Base-by-base conservation (phyloP, 139 green algal species). In the Diplosphaera chodatii region DNA sequence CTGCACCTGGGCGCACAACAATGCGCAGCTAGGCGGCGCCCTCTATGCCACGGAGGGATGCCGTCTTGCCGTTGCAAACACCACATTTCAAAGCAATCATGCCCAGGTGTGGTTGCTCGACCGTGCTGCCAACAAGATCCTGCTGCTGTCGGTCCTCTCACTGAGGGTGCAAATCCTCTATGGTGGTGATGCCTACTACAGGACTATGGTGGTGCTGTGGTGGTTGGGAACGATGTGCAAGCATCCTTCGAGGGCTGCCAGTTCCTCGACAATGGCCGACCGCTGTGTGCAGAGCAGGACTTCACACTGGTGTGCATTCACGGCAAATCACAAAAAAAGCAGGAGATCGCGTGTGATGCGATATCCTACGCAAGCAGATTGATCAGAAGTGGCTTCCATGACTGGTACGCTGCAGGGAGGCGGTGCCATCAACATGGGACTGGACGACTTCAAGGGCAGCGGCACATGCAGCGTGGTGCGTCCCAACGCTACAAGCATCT, bases 261-360 rank as follows among this genome's bases (percentile, higher is more conserved):
- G 18, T 59, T 59, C 48, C 16, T 59, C 10, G 18, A 59, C 48
- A 59, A 59, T 18, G 48, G 48, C 16, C 48, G 18, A 18, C 48
- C 48, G 16, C 48, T 59, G 10, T 59, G 48, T 25, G 3, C 3
- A 3, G 48, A 59, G 48, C 48, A 59, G 48, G 48, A 59, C 48
- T 59, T 27, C 48, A 59, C 48, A 59, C 48, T 59, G 48, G 48
- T 59, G n/a, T n/a, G n/a, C n/a, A n/a, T n/a, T n/a, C n/a, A n/a
- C n/a, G n/a, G n/a, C n/a, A n/a, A n/a, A n/a, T n/a, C n/a, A n/a
- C n/a, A n/a, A n/a, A n/a, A n/a, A n/a, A n/a, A n/a, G n/a, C n/a
- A n/a, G n/a, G n/a, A n/a, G n/a, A n/a, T n/a, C n/a, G n/a, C n/a
- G n/a, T n/a, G n/a, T n/a, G n/a, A n/a, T n/a, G n/a, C n/a, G n/a